Percentiles rank a stretch among this genome's conserved stretches.
These are phyloP conservation scores for Camptophora hylomeconis DNA, from an alignment of 2,329 filamentous ascomycete species.

Conservation along the genomic window DNA sequence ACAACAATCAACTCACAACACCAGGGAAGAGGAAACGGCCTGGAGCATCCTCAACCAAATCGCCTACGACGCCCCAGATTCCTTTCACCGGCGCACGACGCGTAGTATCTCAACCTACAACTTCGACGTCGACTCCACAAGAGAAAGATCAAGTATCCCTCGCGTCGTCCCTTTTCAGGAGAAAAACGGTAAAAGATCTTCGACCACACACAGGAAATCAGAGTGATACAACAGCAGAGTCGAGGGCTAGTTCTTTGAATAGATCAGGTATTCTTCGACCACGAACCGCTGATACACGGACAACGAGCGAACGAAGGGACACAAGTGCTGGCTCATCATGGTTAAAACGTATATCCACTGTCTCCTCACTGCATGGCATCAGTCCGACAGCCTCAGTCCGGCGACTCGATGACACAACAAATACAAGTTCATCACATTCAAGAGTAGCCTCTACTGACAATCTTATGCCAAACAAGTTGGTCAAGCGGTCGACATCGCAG, in stretches of 20 bases:
- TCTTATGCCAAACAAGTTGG: conserved; percentile 43
- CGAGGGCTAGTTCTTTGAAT: conserved; percentile 15
- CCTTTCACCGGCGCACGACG: conserved; percentile 2
- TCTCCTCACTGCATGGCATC: conserved; percentile 3
- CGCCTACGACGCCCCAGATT: conserved; percentile 14
- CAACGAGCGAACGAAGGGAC: conserved; percentile 11
- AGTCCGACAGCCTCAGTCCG: conserved; percentile 3
- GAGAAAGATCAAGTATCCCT: conserved; percentile 10
- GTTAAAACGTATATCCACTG: conserved; percentile 15
- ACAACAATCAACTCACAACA: conserved; percentile 11
- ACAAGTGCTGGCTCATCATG: conserved; percentile 12
- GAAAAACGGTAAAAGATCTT: conserved; percentile 7
- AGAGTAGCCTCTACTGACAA: conserved; percentile 9
- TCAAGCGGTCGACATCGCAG: conserved; percentile 47
- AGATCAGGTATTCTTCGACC: conserved; percentile 12
- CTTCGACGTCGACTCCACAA: conserved; percentile 6
- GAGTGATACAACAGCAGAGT: no score
- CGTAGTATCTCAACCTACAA: conserved; percentile 8
- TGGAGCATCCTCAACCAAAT: conserved; percentile 21
- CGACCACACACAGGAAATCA: conserved; percentile 7
- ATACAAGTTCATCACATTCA: background rate
- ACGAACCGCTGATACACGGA: conserved; percentile 12
- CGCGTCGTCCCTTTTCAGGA: conserved; percentile 8
- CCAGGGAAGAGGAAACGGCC: conserved; percentile 26
- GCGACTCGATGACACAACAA: background rate